These are phyloP conservation scores for Farysia itapuensis DNA, from an alignment of 1,284 basidiomycete species.

Conservation along the genomic window DNA sequence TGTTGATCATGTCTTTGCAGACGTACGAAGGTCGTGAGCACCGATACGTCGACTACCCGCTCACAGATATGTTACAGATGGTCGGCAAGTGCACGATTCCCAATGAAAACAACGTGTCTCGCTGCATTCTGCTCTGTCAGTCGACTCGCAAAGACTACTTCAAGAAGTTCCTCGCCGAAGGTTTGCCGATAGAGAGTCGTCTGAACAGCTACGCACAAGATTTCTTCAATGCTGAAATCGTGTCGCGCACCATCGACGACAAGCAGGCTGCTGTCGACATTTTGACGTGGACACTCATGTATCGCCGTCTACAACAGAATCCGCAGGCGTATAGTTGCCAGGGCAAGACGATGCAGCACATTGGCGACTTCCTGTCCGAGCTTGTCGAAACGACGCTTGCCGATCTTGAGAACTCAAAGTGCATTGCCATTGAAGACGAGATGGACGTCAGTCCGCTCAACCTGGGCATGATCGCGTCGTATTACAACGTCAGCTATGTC, in stretches of 20 bases:
- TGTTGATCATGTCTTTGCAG: slow-evolving; percentile 97
- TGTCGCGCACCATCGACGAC: slow-evolving; percentile 90
- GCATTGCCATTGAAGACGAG: slow-evolving; percentile 78
- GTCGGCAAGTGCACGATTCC: slow-evolving; percentile 90
- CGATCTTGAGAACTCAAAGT: slow-evolving; percentile 90
- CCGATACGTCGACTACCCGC: slow-evolving; percentile 94
- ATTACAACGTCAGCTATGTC: slow-evolving; percentile 73
- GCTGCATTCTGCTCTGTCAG: slow-evolving; percentile 94
- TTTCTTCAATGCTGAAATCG: slow-evolving; percentile 97
- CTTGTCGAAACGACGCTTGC: slow-evolving; percentile 88
- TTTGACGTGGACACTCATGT: slow-evolving; percentile 93
- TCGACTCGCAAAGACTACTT: slow-evolving; percentile 93
- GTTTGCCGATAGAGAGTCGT: slow-evolving; percentile 90
- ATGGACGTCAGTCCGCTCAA: slow-evolving; percentile 63
- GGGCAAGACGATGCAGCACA: slow-evolving; percentile 51
- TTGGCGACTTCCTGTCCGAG: slow-evolving; percentile 71
- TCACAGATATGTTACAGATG: slow-evolving; percentile 98
- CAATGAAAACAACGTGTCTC: slow-evolving; percentile 69
- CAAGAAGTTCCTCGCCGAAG: slow-evolving; percentile 96
- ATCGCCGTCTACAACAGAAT: slow-evolving; percentile 92
- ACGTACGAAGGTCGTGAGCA: slow-evolving; percentile 70
- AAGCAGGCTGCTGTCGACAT: slow-evolving; percentile 67
- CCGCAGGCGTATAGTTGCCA: slow-evolving; percentile 60
- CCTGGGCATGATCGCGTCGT: slow-evolving; percentile 63
- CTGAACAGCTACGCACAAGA: slow-evolving; percentile 71